phyloP scores from a whole-genome alignment of 2,329 filamentous ascomycete genomes.

The Pseudogymnoascus sp. region DNA sequence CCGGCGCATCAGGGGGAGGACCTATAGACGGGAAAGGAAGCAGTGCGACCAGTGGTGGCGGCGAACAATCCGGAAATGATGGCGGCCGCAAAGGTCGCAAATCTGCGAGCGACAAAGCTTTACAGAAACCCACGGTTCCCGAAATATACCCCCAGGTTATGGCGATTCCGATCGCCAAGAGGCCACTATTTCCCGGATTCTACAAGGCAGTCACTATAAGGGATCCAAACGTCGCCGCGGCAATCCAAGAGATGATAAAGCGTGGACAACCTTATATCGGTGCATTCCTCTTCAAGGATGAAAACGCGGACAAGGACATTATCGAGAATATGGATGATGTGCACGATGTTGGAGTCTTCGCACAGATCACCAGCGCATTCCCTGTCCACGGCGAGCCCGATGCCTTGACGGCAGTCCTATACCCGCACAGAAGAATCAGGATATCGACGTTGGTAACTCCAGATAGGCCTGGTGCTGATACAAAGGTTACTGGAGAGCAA shows the following conservation, averaged over 20 bases:
- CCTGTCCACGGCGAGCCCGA: conserved; percentile 80
- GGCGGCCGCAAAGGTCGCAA: conserved; percentile 67
- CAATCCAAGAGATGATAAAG: conserved; percentile 95
- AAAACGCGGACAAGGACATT: conserved; percentile 85
- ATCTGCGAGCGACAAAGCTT: conserved; percentile 58
- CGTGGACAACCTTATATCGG: conserved; percentile 95
- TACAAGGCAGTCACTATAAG: conserved; percentile 98
- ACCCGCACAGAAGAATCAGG: conserved; percentile 90
- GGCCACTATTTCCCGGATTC: conserved; percentile 92
- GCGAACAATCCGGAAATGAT: conserved; percentile 34
- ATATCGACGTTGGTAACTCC: conserved; percentile 78
- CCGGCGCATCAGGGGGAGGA: conserved; percentile 22
- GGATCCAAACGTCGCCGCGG: conserved; percentile 82
- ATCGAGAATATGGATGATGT: conserved; percentile 88
- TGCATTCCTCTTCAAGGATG: conserved; percentile 94
- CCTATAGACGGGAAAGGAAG: conserved; percentile 24
- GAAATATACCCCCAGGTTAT: conserved; percentile 97
- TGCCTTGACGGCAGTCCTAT: conserved; percentile 84
- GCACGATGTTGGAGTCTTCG: conserved; percentile 93
- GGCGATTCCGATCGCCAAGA: conserved; percentile 89
- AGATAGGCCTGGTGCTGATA: conserved; percentile 22
- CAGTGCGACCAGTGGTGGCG: conserved; percentile 21
- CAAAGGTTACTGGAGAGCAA: conserved; percentile 36
- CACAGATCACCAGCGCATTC: conserved; percentile 94
- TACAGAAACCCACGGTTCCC: conserved; percentile 83